Conservation (phyloP, 1,284 basidiomycete species). For the Acaromyces ingoldii region DNA sequence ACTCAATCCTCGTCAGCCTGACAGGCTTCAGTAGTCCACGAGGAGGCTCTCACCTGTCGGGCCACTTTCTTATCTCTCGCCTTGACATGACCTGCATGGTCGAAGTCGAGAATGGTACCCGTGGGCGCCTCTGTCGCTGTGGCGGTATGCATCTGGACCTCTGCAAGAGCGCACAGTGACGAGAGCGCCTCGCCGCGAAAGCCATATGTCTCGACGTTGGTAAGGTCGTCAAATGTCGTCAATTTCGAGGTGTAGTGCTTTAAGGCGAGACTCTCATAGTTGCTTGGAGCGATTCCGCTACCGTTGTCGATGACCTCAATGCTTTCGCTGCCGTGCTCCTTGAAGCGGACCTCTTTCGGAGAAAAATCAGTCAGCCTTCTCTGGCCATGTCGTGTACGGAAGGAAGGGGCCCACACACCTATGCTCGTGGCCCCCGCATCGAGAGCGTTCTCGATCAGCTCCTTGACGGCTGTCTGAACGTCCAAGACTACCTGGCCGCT, state of each 20-base stretch:
- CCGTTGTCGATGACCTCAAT: slow-evolving; percentile 94
- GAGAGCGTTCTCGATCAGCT: slow-evolving; percentile 91
- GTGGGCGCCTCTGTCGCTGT: slow-evolving; percentile 38
- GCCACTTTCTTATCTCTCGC: slow-evolving; percentile 56
- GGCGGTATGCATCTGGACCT: slow-evolving; percentile 52
- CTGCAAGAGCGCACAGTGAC: slow-evolving; percentile 79
- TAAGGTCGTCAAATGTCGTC: slow-evolving; percentile 68
- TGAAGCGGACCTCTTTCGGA: slow-evolving; percentile 75
- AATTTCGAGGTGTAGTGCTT: slow-evolving; percentile 96
- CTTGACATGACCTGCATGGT: slow-evolving; percentile 26
- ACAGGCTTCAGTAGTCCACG: not conserved
- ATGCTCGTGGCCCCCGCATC: slow-evolving; percentile 85
- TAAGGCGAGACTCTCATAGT: slow-evolving; percentile 73
- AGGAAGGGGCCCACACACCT: slow-evolving; percentile 57
- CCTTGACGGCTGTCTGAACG: slow-evolving; percentile 86
- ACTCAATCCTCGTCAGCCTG: not conserved
- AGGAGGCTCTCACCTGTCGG: slow-evolving; percentile 61
- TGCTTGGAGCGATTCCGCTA: slow-evolving; percentile 69
- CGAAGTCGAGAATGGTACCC: slow-evolving; percentile 43
- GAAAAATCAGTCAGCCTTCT: not conserved
- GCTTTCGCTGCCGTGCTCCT: slow-evolving; percentile 76
- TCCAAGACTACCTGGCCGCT: slow-evolving; percentile 94
- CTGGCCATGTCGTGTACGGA: not conserved
- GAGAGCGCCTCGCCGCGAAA: slow-evolving; percentile 94
- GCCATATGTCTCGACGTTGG: slow-evolving; percentile 76